These are phyloP conservation scores for Collybia mongolica DNA, from an alignment of 768 basidiomycete genomes.

Conservation along the genomic window DNA sequence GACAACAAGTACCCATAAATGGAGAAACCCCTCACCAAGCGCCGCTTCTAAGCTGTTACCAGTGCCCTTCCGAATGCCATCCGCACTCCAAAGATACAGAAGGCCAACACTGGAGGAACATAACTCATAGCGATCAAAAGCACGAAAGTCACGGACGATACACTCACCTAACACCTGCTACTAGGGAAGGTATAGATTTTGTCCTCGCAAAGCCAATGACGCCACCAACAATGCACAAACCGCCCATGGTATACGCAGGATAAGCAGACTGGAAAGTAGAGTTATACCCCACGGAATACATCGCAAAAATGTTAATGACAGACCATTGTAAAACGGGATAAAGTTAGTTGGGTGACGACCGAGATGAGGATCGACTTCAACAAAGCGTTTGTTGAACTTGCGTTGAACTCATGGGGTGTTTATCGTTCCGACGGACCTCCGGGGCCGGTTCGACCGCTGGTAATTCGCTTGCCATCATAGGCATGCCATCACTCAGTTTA, in stretches of 20 bases:
- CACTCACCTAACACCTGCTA: constrained; percentile 76
- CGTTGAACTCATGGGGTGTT: no score
- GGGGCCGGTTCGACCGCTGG: background rate
- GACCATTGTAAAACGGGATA: no score
- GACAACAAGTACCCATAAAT: background rate
- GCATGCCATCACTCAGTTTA: no score
- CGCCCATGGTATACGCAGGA: constrained; percentile 78
- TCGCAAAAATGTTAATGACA: background rate
- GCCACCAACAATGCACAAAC: constrained; percentile 75
- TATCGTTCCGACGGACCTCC: background rate
- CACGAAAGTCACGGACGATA: background rate
- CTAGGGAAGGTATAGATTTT: constrained; percentile 77
- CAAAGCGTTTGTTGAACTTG: background rate
- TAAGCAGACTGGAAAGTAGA: constrained; percentile 60
- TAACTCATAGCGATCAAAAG: background rate
- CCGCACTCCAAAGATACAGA: constrained; percentile 78
- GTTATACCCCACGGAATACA: no score
- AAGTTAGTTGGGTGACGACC: no score
- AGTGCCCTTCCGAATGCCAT: constrained; percentile 70
- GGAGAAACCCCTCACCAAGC: constrained; percentile 49
- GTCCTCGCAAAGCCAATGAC: constrained; percentile 69
- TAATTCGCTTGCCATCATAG: no score
- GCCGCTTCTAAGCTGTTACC: constrained; percentile 77
- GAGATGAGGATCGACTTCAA: no score
- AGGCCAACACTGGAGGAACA: constrained; percentile 59